Conservation (phyloP, 75 land plant species). For the Cupressus sempervirens region DNA sequence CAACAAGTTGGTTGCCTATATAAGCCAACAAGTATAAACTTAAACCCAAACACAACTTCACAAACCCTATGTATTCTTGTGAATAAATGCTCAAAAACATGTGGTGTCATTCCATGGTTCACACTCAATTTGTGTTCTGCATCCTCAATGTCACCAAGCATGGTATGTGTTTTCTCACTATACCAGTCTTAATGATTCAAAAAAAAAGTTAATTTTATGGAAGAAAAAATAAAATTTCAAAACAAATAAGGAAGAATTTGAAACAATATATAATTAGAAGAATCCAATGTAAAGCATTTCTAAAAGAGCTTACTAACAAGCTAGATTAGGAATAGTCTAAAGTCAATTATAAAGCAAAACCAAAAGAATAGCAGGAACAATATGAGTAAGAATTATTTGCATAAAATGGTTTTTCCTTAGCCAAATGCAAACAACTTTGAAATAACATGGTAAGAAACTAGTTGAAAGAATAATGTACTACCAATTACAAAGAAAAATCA, state of each 20-base stretch:
- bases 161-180: slow-evolving; percentile 97
- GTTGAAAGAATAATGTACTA: background rate
- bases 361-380: background rate
- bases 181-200: slow-evolving; percentile 70
- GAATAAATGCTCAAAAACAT: slow-evolving; percentile 94
- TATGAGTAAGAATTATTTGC: background rate
- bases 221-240: slow-evolving; percentile 1
- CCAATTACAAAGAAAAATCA: background rate
- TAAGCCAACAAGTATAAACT: background rate
- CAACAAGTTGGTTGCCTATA: background rate
- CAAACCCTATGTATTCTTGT: slow-evolving; percentile 73
- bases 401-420: slow-evolving; percentile 44
- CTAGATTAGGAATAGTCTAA: background rate
- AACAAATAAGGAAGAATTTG: background rate
- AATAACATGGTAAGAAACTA: background rate
- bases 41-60: background rate
- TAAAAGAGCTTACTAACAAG: background rate
- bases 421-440: slow-evolving; percentile 85
- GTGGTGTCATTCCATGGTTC: slow-evolving; percentile 93
- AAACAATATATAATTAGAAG: background rate
- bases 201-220: slow-evolving; percentile 8
- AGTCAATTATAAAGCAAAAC: background rate
- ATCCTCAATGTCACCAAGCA: slow-evolving; percentile 94
- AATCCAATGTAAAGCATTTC: background rate
- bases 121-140: slow-evolving; percentile 67